These are phyloP conservation scores for Vanrija sp. DNA, from an alignment of 1,284 basidiomycete genomes.

Conservation along the genomic window DNA sequence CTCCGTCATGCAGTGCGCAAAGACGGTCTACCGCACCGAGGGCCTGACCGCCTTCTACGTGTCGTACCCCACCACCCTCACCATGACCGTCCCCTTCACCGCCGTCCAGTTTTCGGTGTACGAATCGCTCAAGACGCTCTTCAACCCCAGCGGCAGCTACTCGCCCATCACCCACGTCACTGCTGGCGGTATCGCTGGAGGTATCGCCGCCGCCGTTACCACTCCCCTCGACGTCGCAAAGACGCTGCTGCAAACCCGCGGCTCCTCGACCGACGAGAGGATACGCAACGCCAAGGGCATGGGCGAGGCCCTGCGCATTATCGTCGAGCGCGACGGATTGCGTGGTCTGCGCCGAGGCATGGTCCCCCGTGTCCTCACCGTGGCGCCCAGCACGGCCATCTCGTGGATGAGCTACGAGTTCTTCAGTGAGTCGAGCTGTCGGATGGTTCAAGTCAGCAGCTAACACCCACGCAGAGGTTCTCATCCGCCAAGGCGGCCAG, in stretches of 20 bases:
- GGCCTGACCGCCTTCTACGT: constrained; percentile 93
- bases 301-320: constrained; percentile 82
- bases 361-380: constrained; percentile 86
- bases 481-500: constrained; percentile 39
- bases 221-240: constrained; percentile 99
- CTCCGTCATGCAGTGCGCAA: constrained; percentile 74
- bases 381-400: constrained; percentile 94
- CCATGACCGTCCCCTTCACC: constrained; percentile 96
- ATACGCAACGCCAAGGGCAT: constrained; percentile 83
- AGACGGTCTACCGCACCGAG: constrained; percentile 75
- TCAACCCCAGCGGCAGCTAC: constrained; percentile 84
- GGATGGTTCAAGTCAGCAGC: not conserved
- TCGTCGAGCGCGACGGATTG: constrained; percentile 77
- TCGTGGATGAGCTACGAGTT: constrained; percentile 97
- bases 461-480: constrained; percentile 33
- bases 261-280: constrained; percentile 71
- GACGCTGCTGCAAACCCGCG: constrained; percentile 77
- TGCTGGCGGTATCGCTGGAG: constrained; percentile 88
- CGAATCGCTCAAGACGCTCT: constrained; percentile 80
- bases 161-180: constrained; percentile 87
- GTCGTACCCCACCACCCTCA: constrained; percentile 96
- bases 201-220: constrained; percentile 89
- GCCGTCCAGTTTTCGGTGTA: constrained; percentile 97
- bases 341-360: constrained; percentile 84
- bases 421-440: constrained; percentile 70